A percentile compares a stretch with the other conserved stretches of the same genome.
These are phyloP conservation scores for Lasiodiplodia citricola DNA, from an alignment of 2,329 filamentous ascomycete genomes.

Conservation along the genomic window DNA sequence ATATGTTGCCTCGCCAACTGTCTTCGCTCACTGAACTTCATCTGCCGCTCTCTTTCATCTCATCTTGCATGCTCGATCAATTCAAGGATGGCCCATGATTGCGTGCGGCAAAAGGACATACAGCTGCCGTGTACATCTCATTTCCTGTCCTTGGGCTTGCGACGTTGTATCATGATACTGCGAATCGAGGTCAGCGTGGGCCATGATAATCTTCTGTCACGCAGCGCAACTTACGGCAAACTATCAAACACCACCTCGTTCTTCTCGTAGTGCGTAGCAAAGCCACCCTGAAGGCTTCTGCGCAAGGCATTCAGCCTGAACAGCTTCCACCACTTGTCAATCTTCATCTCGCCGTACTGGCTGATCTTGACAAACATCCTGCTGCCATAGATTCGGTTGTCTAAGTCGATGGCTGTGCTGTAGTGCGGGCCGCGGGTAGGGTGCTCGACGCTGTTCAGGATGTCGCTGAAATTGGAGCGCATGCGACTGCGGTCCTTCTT, in stretches of 20 bases:
- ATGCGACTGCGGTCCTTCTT: conserved; percentile 71
- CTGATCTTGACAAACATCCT: conserved; percentile 66
- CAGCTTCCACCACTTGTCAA: conserved; percentile 78
- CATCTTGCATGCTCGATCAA: background rate
- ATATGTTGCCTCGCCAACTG: conserved; percentile 6
- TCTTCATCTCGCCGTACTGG: conserved; percentile 63
- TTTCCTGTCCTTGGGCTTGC: background rate
- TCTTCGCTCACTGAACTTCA: background rate
- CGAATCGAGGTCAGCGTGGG: background rate
- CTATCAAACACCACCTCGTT: conserved; percentile 35
- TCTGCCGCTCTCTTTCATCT: background rate
- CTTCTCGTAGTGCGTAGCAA: conserved; percentile 44
- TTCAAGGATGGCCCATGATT: background rate
- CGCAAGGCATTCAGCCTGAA: conserved; percentile 66
- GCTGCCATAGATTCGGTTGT: conserved; percentile 66
- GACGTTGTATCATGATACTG: conserved; percentile 9
- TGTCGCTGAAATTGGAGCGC: conserved; percentile 70
- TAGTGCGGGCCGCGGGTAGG: conserved; percentile 70
- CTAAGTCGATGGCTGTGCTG: conserved; percentile 66
- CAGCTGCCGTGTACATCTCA: background rate
- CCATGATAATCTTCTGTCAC: background rate
- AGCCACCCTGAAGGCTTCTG: conserved; percentile 59
- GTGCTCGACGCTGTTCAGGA: conserved; percentile 69
- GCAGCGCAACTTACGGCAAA: conserved; percentile 10
- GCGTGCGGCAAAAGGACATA: background rate